Evolutionary conservation across 1,284 basidiomycete species (phyloP).

Genomic region (Apiotrichum siamense): DNA sequence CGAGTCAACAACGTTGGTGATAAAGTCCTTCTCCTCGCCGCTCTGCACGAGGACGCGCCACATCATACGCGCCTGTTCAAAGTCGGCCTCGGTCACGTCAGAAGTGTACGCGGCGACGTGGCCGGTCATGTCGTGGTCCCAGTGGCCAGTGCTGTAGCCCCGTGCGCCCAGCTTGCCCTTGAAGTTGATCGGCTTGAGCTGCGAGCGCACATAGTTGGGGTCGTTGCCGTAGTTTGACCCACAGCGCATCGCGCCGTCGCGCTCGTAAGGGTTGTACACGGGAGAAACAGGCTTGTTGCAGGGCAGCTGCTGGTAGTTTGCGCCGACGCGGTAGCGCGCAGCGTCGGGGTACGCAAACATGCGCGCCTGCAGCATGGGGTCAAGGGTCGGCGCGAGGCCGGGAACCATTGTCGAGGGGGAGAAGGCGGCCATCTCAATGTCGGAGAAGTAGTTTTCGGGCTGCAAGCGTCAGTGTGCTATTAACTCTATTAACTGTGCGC

Average conservation of each 20-base stretch:
- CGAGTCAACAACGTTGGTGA: slow-evolving; percentile 1
- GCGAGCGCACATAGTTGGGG: slow-evolving; percentile 8
- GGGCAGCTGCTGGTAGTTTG: slow-evolving; percentile 82
- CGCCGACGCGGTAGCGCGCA: slow-evolving; percentile 62
- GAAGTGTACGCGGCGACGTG: slow-evolving; percentile 4
- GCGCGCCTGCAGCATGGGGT: slow-evolving; percentile 82
- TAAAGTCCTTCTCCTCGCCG: slow-evolving; percentile 6
- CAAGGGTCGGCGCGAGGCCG: slow-evolving; percentile 78
- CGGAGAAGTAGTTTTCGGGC: slow-evolving; percentile 53
- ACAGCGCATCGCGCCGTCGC: slow-evolving; percentile 47
- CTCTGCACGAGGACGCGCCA: slow-evolving; percentile 9
- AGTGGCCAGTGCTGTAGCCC: slow-evolving; percentile 9
- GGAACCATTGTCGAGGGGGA: slow-evolving; percentile 72
- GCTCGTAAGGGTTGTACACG: slow-evolving; percentile 51
- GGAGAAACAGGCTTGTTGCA: slow-evolving; percentile 62
- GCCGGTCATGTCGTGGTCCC: slow-evolving; percentile 1
- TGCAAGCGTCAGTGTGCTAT: too few relatives aligned
- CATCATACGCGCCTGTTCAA: slow-evolving; percentile 10
- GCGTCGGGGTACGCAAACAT: slow-evolving; percentile 94
- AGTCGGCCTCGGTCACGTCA: slow-evolving; percentile 13
- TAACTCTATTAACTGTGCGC: too few relatives aligned
- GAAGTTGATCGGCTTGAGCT: slow-evolving; percentile 71
- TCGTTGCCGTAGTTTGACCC: slow-evolving; percentile 10
- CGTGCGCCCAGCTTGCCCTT: slow-evolving; percentile 66
- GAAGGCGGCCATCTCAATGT: slow-evolving; percentile 67